A percentile compares a stretch with the other conserved stretches of the same genome.
Conservation (phyloP, 352 stramenopile species). For the Globisporangium parvum region DNA sequence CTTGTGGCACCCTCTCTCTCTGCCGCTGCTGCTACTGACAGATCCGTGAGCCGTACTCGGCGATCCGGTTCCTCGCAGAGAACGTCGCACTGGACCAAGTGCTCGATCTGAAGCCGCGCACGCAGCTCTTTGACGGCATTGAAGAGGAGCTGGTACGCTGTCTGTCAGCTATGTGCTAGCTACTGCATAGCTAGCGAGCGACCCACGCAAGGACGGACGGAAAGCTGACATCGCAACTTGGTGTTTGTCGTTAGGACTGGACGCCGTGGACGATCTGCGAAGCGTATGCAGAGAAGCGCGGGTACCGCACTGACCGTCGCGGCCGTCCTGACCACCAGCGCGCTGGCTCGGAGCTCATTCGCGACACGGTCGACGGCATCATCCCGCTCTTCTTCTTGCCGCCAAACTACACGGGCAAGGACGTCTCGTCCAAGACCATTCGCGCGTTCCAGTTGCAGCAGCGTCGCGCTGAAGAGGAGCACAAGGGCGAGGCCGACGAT, state of each 20-base stretch:
- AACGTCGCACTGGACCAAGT: slow-evolving; percentile 65
- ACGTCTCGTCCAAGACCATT: slow-evolving; percentile 33
- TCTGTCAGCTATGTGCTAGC: not conserved
- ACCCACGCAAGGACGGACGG: too few species aligned
- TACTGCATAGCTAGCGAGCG: too few species aligned
- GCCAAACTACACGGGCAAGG: slow-evolving; percentile 59
- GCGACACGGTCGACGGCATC: slow-evolving; percentile 78
- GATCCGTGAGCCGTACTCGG: slow-evolving; percentile 86
- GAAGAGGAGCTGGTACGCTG: slow-evolving; percentile 46
- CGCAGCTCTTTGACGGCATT: slow-evolving; percentile 68
- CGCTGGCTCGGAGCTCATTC: slow-evolving; percentile 72
- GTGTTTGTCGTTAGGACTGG: slow-evolving; percentile 33
- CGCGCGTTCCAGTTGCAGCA: slow-evolving; percentile 25
- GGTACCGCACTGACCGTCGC: slow-evolving; percentile 72
- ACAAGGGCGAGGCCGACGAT: slow-evolving; percentile 15
- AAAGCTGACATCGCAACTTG: not conserved
- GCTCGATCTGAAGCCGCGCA: slow-evolving; percentile 65
- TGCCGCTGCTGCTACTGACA: slow-evolving; percentile 8
- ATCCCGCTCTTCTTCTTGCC: slow-evolving; percentile 77
- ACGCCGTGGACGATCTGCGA: slow-evolving; percentile 79
- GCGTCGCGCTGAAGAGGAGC: slow-evolving; percentile 7
- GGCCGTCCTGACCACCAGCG: slow-evolving; percentile 78
- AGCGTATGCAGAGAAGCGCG: slow-evolving; percentile 79
- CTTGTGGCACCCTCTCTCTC: slow-evolving; percentile 6
- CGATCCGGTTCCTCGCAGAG: slow-evolving; percentile 80